Percentiles rank a stretch among this genome's conserved stretches.
These are phyloP conservation scores for Suhomyces xylopsoci DNA, from an alignment of 805 yeast species.

Conservation along the genomic window DNA sequence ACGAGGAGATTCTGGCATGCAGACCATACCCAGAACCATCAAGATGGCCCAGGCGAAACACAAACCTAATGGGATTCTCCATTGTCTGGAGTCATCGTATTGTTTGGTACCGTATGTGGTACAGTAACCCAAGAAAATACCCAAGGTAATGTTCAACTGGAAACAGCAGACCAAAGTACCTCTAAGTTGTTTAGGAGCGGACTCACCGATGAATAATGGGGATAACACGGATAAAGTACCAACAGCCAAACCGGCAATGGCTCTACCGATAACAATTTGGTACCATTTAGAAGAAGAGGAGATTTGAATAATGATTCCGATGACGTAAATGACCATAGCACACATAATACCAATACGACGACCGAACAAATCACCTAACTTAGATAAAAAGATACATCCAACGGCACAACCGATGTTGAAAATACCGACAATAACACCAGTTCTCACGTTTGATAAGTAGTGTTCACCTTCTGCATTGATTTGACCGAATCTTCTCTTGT, in stretches of 20 bases:
- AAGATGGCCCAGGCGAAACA: conserved; percentile 46
- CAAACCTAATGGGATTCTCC: conserved; percentile 66
- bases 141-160: conserved; percentile 68
- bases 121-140: conserved; percentile 70
- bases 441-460: conserved; percentile 44
- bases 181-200: conserved; percentile 67
- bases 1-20: conserved; percentile 71
- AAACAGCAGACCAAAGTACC: conserved; percentile 68
- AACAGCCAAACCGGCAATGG: conserved; percentile 66
- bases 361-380: conserved; percentile 57
- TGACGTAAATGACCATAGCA: conserved; percentile 53
- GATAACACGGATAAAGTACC: conserved; percentile 70
- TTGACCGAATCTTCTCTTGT: conserved; percentile 48
- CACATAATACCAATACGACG: conserved; percentile 55
- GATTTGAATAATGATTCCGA: conserved; percentile 62
- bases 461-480: conserved; percentile 35
- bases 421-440: conserved; percentile 52
- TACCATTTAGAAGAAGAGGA: conserved; percentile 54
- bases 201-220: conserved; percentile 65
- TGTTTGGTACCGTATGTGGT: conserved; percentile 61
- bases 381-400: conserved; percentile 62
- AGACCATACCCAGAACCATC: conserved; percentile 48
- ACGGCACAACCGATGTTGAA: conserved; percentile 72
- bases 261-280: conserved; percentile 63
- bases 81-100: conserved; percentile 50